Conservation (phyloP, 306 rosid genomes). For the Prunus mongolica region DNA sequence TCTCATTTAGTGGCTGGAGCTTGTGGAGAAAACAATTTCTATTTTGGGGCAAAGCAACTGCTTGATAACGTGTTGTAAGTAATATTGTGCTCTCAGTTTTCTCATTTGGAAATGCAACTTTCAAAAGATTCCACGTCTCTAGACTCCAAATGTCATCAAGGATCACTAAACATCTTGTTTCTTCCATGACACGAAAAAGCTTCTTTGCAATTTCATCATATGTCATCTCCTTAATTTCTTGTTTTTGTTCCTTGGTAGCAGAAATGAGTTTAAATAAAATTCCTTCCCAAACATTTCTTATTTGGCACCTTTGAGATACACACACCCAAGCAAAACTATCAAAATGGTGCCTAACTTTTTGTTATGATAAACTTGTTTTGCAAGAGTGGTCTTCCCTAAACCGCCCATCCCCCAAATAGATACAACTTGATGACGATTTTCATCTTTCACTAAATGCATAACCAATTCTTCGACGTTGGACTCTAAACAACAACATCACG, state of each 20-base stretch:
- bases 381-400: too few species aligned
- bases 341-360: not conserved
- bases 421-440: too few species aligned
- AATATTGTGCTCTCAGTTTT: not conserved
- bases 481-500: not conserved
- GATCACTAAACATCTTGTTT: too few species aligned
- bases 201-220: too few species aligned
- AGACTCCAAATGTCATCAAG: not conserved
- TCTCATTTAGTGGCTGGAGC: not conserved
- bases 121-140: not conserved
- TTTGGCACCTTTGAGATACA: slow-evolving; percentile 12
- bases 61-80: slow-evolving; percentile 9
- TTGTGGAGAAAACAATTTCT: not conserved
- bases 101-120: not conserved
- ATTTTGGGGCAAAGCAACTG: not conserved
- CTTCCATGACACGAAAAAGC: too few species aligned
- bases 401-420: too few species aligned
- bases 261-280: too few species aligned
- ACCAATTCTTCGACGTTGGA: not conserved
- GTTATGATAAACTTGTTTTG: too few species aligned
- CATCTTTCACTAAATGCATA: not conserved
- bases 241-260: too few species aligned
- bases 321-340: slow-evolving; percentile 12
- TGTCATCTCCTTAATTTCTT: too few species aligned
- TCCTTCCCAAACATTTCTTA: not conserved